Evolutionary conservation across 2,329 filamentous ascomycete genomes (phyloP), one percentile per base, ranked within the genome.

Genomic region (Colletotrichum shisoi): DNA sequence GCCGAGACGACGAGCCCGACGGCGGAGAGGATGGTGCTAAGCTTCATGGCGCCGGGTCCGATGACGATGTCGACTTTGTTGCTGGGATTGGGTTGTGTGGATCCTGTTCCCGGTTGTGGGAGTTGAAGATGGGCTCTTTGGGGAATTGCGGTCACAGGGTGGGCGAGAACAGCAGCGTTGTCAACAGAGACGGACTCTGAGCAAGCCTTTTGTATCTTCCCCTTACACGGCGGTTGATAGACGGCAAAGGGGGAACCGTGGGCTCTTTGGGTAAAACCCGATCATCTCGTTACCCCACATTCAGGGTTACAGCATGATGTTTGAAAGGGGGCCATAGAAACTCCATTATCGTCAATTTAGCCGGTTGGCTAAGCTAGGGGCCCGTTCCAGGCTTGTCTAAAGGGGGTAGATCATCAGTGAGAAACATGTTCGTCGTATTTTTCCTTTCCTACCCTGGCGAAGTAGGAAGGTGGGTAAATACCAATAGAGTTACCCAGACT

Each of bases 1-100:
- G 67, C 62, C 57, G 67, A 63, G 48, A 65, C 68, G 40, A 60
- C 72, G 60, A 75, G 70, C 66, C 67, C 57, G 40, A 69, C 17
- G 40, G 53, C 48, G 40, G 67, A 63, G 53, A 69, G 42, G 24
- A 68, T 59, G 40, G 59, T 63, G 63, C 40, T 63, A 49, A 69
- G 27, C 58, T 63, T 69, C 67, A 69, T 69, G 37, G 57, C 49
- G 46, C 51, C 31, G 27, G 17, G 9, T 3, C 8, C 31, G 31
- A 34, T 34, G 31, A 34, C n/a, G 17, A 27, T 44, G 19, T 17
- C 24, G 31, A 48, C 31, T 39, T 11, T 58, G 15, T 19, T 61
- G 48, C 44, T 9, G 51, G 21, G 31, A 24, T 46, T 15, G 3
- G 39, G 7, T 8, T 56, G 24, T 11, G 51, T 24, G 34, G 58